Conservation (phyloP, 768 basidiomycete genomes). For the Russula lepida region DNA sequence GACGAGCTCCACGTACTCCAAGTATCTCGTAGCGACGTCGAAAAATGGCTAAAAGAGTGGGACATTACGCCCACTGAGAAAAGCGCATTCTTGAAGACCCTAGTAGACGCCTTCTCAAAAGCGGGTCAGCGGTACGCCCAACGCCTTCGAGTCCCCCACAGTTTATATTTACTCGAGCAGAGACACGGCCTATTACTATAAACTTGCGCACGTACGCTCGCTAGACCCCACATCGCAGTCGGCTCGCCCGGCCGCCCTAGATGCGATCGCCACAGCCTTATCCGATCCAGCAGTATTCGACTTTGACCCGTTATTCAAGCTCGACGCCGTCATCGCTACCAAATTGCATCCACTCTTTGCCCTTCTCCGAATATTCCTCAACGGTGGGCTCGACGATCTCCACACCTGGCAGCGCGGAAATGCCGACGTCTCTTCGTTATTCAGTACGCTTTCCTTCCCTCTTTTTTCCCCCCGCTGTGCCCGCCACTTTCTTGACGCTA, state of each 20-base stretch:
- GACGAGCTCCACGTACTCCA: constrained; percentile 56
- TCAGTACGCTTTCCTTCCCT: constrained; percentile 34
- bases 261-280: constrained; percentile 56
- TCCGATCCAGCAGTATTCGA: constrained; percentile 63
- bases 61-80: constrained; percentile 54
- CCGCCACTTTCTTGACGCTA: not conserved
- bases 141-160: not conserved
- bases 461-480: not conserved
- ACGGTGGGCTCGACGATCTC: constrained; percentile 52
- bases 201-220: constrained; percentile 50
- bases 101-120: constrained; percentile 52
- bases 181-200: constrained; percentile 53
- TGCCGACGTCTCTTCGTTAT: constrained; percentile 40
- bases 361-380: constrained; percentile 70
- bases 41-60: constrained; percentile 77
- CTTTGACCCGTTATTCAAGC: constrained; percentile 71
- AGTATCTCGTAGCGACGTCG: constrained; percentile 51
- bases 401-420: constrained; percentile 50
- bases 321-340: constrained; percentile 57
- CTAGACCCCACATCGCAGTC: constrained; percentile 47
- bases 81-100: constrained; percentile 51
- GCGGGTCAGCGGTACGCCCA: constrained; percentile 49
- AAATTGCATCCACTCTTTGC: constrained; percentile 66
- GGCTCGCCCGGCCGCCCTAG: constrained; percentile 46
- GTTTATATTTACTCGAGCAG: constrained; percentile 30